phyloP scores from a whole-genome alignment of 306 rosid genomes.

The Trifolium subterraneum region DNA sequence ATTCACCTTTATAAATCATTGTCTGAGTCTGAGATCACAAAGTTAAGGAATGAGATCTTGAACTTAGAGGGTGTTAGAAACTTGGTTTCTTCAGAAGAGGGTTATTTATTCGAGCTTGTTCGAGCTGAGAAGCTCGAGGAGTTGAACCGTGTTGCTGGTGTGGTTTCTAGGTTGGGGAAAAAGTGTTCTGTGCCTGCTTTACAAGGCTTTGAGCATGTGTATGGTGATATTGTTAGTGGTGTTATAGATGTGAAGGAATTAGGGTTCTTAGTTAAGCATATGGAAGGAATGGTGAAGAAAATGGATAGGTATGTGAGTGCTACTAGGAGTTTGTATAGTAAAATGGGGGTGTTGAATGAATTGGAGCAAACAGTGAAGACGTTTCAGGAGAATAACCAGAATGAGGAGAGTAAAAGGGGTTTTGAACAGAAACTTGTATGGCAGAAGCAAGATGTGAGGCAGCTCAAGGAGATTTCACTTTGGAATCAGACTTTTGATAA shows the following conservation, averaged over 20 bases:
- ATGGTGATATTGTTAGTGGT: constrained; percentile 73
- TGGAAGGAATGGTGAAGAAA: constrained; percentile 95
- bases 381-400: constrained; percentile 78
- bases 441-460: constrained; percentile 90
- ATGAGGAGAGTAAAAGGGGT: constrained; percentile 76
- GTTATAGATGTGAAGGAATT: constrained; percentile 81
- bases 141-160: constrained; percentile 75
- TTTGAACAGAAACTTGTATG: constrained; percentile 83
- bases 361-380: constrained; percentile 82
- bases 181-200: constrained; percentile 80
- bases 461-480: constrained; percentile 78
- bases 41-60: constrained; percentile 83
- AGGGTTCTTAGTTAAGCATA: constrained; percentile 91
- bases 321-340: constrained; percentile 74
- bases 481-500: constrained; percentile 93
- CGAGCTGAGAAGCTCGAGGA: constrained; percentile 88
- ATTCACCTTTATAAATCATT: constrained; percentile 80
- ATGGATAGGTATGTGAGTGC: constrained; percentile 91
- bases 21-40: constrained; percentile 74
- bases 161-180: constrained; percentile 89
- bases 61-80: constrained; percentile 70
- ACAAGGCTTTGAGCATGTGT: constrained; percentile 97
- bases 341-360: constrained; percentile 91
- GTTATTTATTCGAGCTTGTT: constrained; percentile 80
- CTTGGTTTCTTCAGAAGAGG: constrained; percentile 75